Base-by-base conservation (phyloP, 1,139 yeast species). In the Spencermartinsiella ligniputridi region DNA sequence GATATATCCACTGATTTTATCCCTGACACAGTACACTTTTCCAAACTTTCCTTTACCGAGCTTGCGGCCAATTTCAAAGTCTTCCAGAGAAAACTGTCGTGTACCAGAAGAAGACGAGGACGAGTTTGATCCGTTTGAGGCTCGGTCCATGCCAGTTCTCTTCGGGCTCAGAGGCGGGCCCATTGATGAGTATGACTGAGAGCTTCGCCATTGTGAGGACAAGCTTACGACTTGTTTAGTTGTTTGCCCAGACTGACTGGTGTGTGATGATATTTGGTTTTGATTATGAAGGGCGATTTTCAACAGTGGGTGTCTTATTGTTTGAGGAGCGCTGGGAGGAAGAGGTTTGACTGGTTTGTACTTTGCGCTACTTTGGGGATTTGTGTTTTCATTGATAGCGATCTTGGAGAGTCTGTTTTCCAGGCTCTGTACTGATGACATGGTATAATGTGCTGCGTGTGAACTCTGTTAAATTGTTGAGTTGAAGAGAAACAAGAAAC, bases 21-120 rank as follows among this genome's bases (percentile, higher is more conserved):
- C 97, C 48, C 76, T 74, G 12, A 85, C 97, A 58, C 96, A 86
- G 64, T 89, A 90, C 0, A 92, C 98, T 54, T 79, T 81, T 2
- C 98, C 98, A 56, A 90, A 79, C 63, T 89, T 89, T 2, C 98
- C 98, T 60, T 87, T 88, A 0, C 98, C 98, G 32, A 92, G 72
- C 47, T 85, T 81, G 45, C 83, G 76, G 11, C 98, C 98, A 37
- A 92, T 75, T 55, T 89, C 96, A 67, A 88, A 92, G 60, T 87
- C 95, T 24, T 73, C 67, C 21, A 81, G 61, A 1, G 68, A 51
- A 44, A 62, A 66, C 33, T 60, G 54, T 15, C 63, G 51, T 20
- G 40, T 44, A 30, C 44, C 37, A 9, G 51, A 44, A 8, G 47
- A 44, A 18, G 53, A 32, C 12, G 20, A 45, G 13, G 60, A 48